Percentiles rank a stretch among this genome's conserved stretches.
These are phyloP conservation scores for Scenedesmus sp. DNA, from an alignment of 163 green algal species.

Conservation along the genomic window DNA sequence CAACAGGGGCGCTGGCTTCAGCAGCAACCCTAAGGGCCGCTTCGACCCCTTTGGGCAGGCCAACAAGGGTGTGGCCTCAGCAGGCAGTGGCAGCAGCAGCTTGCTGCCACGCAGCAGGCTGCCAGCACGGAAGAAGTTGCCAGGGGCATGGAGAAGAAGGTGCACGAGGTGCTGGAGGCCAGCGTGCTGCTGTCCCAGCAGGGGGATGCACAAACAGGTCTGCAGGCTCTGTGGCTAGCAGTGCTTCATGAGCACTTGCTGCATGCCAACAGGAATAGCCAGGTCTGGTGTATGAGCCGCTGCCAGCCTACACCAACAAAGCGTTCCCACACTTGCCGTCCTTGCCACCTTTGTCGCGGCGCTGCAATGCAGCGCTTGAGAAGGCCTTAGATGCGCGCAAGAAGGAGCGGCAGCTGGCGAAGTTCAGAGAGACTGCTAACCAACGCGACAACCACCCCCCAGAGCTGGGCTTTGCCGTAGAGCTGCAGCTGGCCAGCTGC, in stretches of 20 bases:
- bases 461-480: constrained; percentile 86
- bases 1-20: constrained; percentile 74
- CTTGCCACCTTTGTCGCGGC: not conserved
- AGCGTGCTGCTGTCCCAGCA: constrained; percentile 58
- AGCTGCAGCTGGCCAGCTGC: constrained; percentile 78
- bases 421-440: constrained; percentile 73
- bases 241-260: too few species aligned
- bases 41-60: constrained; percentile 74
- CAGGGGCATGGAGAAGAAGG: constrained; percentile 74
- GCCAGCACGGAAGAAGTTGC: constrained; percentile 60
- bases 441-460: constrained; percentile 63
- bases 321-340: not conserved
- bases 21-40: constrained; percentile 64
- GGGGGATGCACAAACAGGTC: constrained; percentile 33
- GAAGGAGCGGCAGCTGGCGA: constrained; percentile 78
- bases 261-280: not conserved
- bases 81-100: constrained; percentile 29
- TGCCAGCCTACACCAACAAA: too few species aligned
- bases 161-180: constrained; percentile 86
- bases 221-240: not conserved
- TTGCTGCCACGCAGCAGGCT: constrained; percentile 64
- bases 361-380: constrained; percentile 73
- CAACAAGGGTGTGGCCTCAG: not conserved
- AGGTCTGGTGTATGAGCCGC: not conserved
- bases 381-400: constrained; percentile 83